These are phyloP conservation scores for Ceratocystis ficicola DNA, from an alignment of 2,329 filamentous ascomycete genomes.

Conservation along the genomic window DNA sequence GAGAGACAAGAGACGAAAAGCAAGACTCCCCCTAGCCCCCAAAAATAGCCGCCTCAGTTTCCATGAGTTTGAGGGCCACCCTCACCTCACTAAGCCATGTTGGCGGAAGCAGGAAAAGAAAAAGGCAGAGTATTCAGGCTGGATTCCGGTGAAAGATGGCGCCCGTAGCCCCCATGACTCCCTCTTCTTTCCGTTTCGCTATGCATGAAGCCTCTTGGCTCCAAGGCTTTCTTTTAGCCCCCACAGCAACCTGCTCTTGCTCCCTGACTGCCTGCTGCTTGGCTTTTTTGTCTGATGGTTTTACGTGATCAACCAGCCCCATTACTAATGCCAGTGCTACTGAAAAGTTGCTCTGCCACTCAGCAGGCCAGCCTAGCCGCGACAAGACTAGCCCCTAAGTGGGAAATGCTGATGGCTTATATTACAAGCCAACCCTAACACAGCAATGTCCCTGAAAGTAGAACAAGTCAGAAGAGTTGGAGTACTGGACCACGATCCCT, in stretches of 20 bases:
- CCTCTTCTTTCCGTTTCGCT: not conserved
- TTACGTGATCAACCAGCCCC: not conserved
- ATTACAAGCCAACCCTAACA: not conserved
- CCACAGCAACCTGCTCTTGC: not conserved
- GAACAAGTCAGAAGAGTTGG: no score
- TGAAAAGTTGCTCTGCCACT: not conserved
- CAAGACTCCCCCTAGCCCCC: no score
- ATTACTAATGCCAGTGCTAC: not conserved
- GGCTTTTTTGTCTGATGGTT: not conserved
- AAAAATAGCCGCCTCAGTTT: no score
- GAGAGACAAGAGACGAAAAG: no score
- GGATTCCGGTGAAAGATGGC: not conserved
- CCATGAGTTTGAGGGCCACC: no score
- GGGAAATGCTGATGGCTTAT: not conserved
- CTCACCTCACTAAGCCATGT: no score
- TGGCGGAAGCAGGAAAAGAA: not conserved
- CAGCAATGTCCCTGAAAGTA: not conserved
- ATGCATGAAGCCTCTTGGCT: not conserved
- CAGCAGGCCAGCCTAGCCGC: not conserved
- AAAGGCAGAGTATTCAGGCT: not conserved
- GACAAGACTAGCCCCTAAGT: not conserved
- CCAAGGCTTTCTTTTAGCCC: slow-evolving; percentile 4
- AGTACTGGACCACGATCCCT: not conserved
- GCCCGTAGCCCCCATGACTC: not conserved
- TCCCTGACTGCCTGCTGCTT: not conserved